phyloP scores from a whole-genome alignment of 148 eudicot species.

The Tetragonia tetragonoides region DNA sequence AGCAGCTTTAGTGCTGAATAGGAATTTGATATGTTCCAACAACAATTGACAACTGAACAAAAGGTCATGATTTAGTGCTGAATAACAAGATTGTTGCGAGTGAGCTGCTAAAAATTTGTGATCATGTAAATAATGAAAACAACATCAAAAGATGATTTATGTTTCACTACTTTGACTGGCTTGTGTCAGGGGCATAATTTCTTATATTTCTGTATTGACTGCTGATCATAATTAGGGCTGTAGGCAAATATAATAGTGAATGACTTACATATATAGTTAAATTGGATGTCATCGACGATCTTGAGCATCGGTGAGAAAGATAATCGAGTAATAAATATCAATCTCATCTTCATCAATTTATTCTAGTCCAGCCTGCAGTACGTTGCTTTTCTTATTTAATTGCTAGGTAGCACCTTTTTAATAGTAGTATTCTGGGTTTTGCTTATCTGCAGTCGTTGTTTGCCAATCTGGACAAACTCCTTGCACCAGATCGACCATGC shows the following conservation, averaged over 20 bases:
- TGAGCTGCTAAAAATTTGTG: no score
- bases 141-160: no score
- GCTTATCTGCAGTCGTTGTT: slow-evolving; percentile 28
- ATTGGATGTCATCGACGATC: not conserved
- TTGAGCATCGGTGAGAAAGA: not conserved
- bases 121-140: no score
- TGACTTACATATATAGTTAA: not conserved
- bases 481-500: slow-evolving; percentile 37
- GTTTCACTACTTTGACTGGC: not conserved
- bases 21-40: not conserved
- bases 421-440: not conserved
- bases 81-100: no score
- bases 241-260: not conserved
- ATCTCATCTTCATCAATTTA: not conserved
- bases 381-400: slow-evolving; percentile 8
- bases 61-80: not conserved
- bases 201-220: not conserved
- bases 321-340: not conserved
- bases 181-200: not conserved
- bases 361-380: not conserved
- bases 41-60: not conserved
- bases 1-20: not conserved
- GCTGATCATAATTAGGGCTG: no score
- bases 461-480: slow-evolving; percentile 31
- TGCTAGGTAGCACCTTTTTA: not conserved